Percentiles rank a stretch among this genome's conserved stretches.
Conservation (phyloP, 495 filamentous ascomycete species). For the Talaromyces liani region DNA sequence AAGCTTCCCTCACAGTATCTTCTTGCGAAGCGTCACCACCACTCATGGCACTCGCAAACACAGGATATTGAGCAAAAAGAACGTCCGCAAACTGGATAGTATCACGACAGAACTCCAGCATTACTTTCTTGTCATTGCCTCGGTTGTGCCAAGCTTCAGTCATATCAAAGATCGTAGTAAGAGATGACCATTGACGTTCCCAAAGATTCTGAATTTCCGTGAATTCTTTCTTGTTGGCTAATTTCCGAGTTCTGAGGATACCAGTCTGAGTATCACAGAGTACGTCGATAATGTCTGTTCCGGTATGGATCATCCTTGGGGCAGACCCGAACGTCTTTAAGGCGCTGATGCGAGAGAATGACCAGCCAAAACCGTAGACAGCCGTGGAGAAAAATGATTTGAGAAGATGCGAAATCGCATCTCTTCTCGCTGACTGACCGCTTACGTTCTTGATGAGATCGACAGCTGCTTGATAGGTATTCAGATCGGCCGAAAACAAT, state of each 20-base stretch:
- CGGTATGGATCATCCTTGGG: conserved; percentile 62
- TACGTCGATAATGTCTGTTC: conserved; percentile 67
- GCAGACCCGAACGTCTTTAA: conserved; percentile 59
- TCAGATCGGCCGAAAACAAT: conserved; percentile 60
- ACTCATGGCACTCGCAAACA: conserved; percentile 62
- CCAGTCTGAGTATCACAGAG: conserved; percentile 79
- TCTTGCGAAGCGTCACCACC: conserved; percentile 32
- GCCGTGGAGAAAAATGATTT: conserved; percentile 55
- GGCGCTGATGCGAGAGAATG: conserved; percentile 46
- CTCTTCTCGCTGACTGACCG: conserved; percentile 57
- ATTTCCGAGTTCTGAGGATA: conserved; percentile 59
- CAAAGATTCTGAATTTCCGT: conserved; percentile 67
- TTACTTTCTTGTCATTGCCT: conserved; percentile 58
- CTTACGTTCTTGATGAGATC: conserved; percentile 76
- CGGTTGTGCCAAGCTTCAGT: conserved; percentile 72
- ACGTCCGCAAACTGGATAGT: conserved; percentile 87
- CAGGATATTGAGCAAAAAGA: conserved; percentile 72
- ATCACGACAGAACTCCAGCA: conserved; percentile 90
- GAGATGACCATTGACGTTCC: conserved; percentile 68
- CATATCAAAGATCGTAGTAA: conserved; percentile 73
- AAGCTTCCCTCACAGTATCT: conserved; percentile 32
- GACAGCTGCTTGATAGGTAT: conserved; percentile 65
- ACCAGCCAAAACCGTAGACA: conserved; percentile 53
- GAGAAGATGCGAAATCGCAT: conserved; percentile 67
- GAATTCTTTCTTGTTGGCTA: conserved; percentile 51